Evolutionary conservation across 495 filamentous ascomycete species (phyloP).

Genomic region (Corynascus novoguineensis): DNA sequence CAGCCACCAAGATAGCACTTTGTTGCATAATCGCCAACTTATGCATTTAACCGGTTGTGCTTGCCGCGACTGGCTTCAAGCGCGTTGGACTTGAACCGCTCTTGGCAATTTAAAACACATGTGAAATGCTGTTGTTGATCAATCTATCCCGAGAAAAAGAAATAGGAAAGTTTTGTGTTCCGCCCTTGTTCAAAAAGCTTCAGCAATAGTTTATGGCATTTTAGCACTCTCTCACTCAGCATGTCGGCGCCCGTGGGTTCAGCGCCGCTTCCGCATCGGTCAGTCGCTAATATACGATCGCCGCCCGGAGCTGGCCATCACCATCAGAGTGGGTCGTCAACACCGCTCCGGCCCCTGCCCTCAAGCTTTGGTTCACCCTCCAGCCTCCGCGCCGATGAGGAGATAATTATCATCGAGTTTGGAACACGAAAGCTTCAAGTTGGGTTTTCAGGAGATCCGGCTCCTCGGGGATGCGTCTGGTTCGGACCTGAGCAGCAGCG

Average conservation of each 20-base stretch:
- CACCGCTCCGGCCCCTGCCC: constrained; percentile 53
- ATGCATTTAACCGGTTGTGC: background rate
- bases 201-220: background rate
- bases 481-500: constrained; percentile 69
- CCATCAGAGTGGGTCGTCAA: constrained; percentile 49
- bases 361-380: constrained; percentile 68
- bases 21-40: background rate
- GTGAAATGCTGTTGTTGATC: background rate
- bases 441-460: constrained; percentile 76
- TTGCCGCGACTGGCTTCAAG: background rate
- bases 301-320: constrained; percentile 18
- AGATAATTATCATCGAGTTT: constrained; percentile 75
- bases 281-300: constrained; percentile 48
- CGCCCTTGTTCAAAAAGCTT: background rate
- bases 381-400: constrained; percentile 75
- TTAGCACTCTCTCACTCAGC: background rate
- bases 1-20: background rate
- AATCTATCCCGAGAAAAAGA: background rate
- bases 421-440: constrained; percentile 72
- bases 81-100: background rate
- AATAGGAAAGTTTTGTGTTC: background rate
- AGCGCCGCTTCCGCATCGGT: constrained; percentile 40
- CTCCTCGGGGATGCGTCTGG: constrained; percentile 63
- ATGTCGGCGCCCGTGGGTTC: constrained; percentile 27
- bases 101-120: no score